Base-by-base conservation (phyloP, 2,329 filamentous ascomycete genomes). In the Arthrinium phaeospermum region DNA sequence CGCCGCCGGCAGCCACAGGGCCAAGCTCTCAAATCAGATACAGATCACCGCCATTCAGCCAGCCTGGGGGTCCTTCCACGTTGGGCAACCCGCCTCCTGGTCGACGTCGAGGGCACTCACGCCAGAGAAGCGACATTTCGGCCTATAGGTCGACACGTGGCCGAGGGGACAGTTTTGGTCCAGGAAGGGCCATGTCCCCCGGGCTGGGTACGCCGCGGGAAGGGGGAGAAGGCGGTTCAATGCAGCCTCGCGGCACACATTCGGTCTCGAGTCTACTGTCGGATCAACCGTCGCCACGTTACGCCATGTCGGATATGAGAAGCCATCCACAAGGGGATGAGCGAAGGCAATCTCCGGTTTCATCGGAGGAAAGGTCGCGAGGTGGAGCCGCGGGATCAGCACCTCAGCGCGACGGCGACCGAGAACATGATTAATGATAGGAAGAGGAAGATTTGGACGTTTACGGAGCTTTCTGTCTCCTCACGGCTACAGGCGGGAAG, bases 81-180 rank as follows among this genome's bases (percentile, higher is more conserved):
- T 84, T 86, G 5, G 83, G 87, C 57, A 89, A 88, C 71, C 87
- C 87, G 3, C 86, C 86, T 30, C 85, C 85, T 12, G 84, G 85
- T 75, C 87, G 89, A 79, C 86, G 88, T 74, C 84, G 88, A 74
- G 88, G 87, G 67, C 91, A 93, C 79, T 89, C 88, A 67, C 87
- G 92, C 75, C 89, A 91, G 77, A 86, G 88, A 77, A 93, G 91
- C 81, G 91, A 93, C 78, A 80, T 90, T 73, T 91, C 90, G 7
- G 84, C 85, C 13, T 85, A 87, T 74, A 81, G 85, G 67, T 81
- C 82, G 16, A 76, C 78, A 22, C 83, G 85, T n/a, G 80, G 78
- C 46, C 79, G 81, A 44, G 77, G 77, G 12, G 82, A 83, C 61
- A 76, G 78, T 19, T 82, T 79, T 72, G 81, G 77, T 27, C 79